Evolutionary conservation across 352 stramenopile species (phyloP).

Genomic region (Pythium angustatum): DNA sequence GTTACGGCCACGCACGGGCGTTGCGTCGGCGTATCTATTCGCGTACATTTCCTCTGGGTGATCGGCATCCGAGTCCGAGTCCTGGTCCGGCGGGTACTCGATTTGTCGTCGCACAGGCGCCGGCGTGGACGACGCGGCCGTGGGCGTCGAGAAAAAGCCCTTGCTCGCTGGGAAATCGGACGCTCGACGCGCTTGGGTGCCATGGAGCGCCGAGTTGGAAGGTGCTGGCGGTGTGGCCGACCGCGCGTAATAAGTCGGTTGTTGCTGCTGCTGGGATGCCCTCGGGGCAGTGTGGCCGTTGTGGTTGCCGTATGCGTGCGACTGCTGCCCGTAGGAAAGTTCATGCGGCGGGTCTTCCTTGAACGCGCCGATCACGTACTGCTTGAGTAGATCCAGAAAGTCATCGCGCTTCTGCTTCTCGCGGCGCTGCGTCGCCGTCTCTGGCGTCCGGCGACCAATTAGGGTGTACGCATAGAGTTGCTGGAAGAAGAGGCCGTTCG

Average conservation of each 20-base stretch:
- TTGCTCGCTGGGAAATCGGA: slow-evolving; percentile 20
- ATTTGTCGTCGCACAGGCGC: slow-evolving; percentile 14
- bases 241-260: slow-evolving; percentile 21
- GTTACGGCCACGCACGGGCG: slow-evolving; percentile 1
- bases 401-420: slow-evolving; percentile 62
- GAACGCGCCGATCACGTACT: slow-evolving; percentile 70
- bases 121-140: not conserved
- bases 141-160: slow-evolving; percentile 25
- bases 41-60: slow-evolving; percentile 39
- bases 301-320: not conserved
- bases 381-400: slow-evolving; percentile 65
- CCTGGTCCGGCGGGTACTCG: slow-evolving; percentile 29
- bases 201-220: slow-evolving; percentile 11
- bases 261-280: slow-evolving; percentile 9
- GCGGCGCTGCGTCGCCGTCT: slow-evolving; percentile 45
- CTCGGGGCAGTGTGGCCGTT: slow-evolving; percentile 15
- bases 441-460: slow-evolving; percentile 60
- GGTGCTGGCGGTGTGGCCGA: slow-evolving; percentile 15
- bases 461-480: slow-evolving; percentile 81
- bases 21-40: slow-evolving; percentile 13
- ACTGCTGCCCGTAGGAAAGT: slow-evolving; percentile 1
- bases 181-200: slow-evolving; percentile 12
- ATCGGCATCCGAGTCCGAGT: slow-evolving; percentile 59
- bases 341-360: slow-evolving; percentile 33
- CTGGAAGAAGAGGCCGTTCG: slow-evolving; percentile 83